Evolutionary conservation across 2,329 filamentous ascomycete species (phyloP).

Genomic region (Aspergillus sp.): DNA sequence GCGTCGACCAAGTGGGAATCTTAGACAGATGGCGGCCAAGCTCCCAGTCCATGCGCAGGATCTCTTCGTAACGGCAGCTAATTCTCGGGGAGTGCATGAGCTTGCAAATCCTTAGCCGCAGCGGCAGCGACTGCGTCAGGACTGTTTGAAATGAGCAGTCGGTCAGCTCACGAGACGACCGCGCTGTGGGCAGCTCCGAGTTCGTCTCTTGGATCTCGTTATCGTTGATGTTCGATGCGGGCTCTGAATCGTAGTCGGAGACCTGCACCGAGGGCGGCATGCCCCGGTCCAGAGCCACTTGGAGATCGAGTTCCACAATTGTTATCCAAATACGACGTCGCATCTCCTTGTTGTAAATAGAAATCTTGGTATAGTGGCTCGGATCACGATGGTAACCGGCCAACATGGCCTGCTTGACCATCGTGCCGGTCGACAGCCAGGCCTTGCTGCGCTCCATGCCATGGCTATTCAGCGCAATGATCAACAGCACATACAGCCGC

Average conservation of each 20-base stretch:
- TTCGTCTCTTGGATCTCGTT: slow-evolving; percentile 37
- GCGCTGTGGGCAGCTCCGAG: slow-evolving; percentile 22
- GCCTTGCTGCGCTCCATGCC: slow-evolving; percentile 48
- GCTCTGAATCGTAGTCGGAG: slow-evolving; percentile 41
- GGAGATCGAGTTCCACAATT: slow-evolving; percentile 49
- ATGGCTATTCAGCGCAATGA: slow-evolving; percentile 44
- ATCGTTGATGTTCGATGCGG: slow-evolving; percentile 46
- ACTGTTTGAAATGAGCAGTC: slow-evolving; percentile 30
- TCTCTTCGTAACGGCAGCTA: slow-evolving; percentile 33
- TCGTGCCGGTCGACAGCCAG: slow-evolving; percentile 44
- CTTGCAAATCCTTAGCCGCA: slow-evolving; percentile 25
- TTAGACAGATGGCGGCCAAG: slow-evolving; percentile 26
- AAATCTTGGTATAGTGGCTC: slow-evolving; percentile 25
- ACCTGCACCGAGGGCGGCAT: slow-evolving; percentile 42
- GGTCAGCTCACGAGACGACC: slow-evolving; percentile 26
- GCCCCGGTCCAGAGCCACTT: slow-evolving; percentile 48
- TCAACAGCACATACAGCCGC: slow-evolving; percentile 44
- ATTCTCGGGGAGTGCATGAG: slow-evolving; percentile 32
- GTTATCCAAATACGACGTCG: slow-evolving; percentile 51
- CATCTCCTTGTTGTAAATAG: slow-evolving; percentile 37
- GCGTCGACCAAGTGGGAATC: slow-evolving; percentile 25
- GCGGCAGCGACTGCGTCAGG: slow-evolving; percentile 22
- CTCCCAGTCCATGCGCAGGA: slow-evolving; percentile 33
- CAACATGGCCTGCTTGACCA: slow-evolving; percentile 46
- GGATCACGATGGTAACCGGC: slow-evolving; percentile 44